phyloP scores from a whole-genome alignment of 495 filamentous ascomycete species.

The Podospora pseudopauciseta region DNA sequence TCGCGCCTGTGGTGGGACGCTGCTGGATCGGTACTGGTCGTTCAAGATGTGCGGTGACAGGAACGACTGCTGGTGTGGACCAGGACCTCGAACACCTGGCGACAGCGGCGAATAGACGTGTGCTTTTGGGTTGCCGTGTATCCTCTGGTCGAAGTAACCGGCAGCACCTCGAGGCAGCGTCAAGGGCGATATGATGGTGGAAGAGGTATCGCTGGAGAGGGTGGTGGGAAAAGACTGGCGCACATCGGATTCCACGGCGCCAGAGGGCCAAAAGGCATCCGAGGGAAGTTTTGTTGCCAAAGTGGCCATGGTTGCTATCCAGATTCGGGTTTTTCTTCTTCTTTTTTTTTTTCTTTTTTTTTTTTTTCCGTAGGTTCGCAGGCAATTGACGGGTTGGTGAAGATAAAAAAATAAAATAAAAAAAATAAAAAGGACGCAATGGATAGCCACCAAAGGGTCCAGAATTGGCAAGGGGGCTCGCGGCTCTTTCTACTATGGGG shows the following conservation, averaged over 20 bases:
- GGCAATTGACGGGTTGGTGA: background rate
- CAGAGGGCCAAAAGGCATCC: slow-evolving; percentile 33
- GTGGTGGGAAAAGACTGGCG: slow-evolving; percentile 23
- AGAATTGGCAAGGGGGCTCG: background rate
- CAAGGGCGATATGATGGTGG: slow-evolving; percentile 42
- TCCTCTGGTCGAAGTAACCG: slow-evolving; percentile 35
- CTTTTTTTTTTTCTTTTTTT: no score
- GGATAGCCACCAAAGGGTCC: background rate
- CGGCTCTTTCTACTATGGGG: slow-evolving; percentile 8
- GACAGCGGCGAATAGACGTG: slow-evolving; percentile 30
- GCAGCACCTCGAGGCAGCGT: slow-evolving; percentile 35
- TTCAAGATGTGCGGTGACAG: slow-evolving; percentile 27
- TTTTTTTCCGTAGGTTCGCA: background rate
- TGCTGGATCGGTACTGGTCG: slow-evolving; percentile 28
- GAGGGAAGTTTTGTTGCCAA: slow-evolving; percentile 31
- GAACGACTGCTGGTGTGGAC: slow-evolving; percentile 21
- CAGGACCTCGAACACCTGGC: slow-evolving; percentile 21
- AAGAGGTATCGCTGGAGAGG: slow-evolving; percentile 29
- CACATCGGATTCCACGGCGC: slow-evolving; percentile 25
- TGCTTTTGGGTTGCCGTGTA: slow-evolving; percentile 2
- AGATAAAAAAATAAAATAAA: no score
- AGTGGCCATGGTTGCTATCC: slow-evolving; percentile 19
- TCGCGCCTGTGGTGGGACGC: slow-evolving; percentile 18
- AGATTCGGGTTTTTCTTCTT: background rate
- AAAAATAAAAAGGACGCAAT: background rate